A percentile compares a stretch with the other conserved stretches of the same genome.
phyloP scores from a whole-genome alignment of 148 eudicot species.

The Limonium bicolor region DNA sequence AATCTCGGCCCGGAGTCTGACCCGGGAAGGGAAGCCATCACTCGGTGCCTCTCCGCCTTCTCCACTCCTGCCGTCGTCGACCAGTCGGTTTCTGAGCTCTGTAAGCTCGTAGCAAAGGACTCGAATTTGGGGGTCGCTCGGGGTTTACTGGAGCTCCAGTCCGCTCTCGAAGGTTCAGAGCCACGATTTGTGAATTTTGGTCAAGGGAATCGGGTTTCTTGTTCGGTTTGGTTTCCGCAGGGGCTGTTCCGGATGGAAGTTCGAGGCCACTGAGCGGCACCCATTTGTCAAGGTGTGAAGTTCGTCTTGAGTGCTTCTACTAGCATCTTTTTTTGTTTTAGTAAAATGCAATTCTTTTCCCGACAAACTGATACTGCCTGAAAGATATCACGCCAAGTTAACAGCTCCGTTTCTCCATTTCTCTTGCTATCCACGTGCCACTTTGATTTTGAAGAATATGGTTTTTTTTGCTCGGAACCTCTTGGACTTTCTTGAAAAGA shows the following conservation, averaged over 20 bases:
- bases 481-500: too few relatives aligned
- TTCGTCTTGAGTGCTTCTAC: background rate
- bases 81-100: conserved; percentile 68
- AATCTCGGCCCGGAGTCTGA: conserved; percentile 22
- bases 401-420: too few relatives aligned
- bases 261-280: conserved; percentile 29
- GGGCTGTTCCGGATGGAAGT: conserved; percentile 6
- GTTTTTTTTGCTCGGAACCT: too few relatives aligned
- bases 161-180: conserved; percentile 52
- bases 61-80: conserved; percentile 62
- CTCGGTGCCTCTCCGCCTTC: conserved; percentile 55
- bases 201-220: conserved; percentile 67
- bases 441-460: too few relatives aligned
- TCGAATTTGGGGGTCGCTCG: conserved; percentile 22
- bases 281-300: conserved; percentile 63
- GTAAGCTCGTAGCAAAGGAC: conserved; percentile 55
- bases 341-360: too few relatives aligned
- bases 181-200: conserved; percentile 35
- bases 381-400: too few relatives aligned
- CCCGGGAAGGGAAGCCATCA: conserved; percentile 36
- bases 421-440: too few relatives aligned
- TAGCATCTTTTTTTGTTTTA: too few relatives aligned
- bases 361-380: too few relatives aligned
- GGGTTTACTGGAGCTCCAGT: conserved; percentile 55
- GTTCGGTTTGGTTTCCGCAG: conserved; percentile 43